phyloP scores from a whole-genome alignment of 495 filamentous ascomycete species.

The Clohesyomyces aquaticus region DNA sequence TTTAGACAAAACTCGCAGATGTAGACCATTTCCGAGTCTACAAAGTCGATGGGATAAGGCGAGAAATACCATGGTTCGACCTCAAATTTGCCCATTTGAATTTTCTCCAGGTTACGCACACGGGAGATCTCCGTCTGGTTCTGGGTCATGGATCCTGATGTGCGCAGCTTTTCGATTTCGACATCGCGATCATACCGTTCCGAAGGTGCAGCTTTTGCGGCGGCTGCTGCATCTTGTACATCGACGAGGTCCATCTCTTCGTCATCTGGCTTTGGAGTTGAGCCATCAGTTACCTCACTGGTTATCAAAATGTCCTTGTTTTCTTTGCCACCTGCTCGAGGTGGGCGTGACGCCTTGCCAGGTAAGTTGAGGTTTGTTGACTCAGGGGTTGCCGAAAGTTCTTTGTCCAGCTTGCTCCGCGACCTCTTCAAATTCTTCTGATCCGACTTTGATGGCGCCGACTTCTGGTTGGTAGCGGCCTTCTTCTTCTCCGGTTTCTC shows the following conservation, averaged over 20 bases:
- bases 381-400: constrained; percentile 63
- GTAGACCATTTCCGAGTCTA: constrained; percentile 84
- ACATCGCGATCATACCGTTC: constrained; percentile 78
- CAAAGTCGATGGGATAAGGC: constrained; percentile 87
- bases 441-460: constrained; percentile 47
- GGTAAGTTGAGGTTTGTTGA: constrained; percentile 53
- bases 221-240: constrained; percentile 62
- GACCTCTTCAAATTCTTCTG: constrained; percentile 60
- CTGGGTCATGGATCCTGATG: constrained; percentile 95
- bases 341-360: constrained; percentile 55
- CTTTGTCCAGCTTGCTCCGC: constrained; percentile 55
- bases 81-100: constrained; percentile 91
- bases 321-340: constrained; percentile 67
- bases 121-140: constrained; percentile 96
- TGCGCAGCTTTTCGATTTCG: constrained; percentile 93
- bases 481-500: constrained; percentile 49
- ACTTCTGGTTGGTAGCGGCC: constrained; percentile 32
- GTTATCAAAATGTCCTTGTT: constrained; percentile 59
- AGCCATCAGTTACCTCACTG: constrained; percentile 49
- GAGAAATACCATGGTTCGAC: constrained; percentile 99
- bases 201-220: constrained; percentile 55
- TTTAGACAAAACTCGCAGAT: constrained; percentile 97
- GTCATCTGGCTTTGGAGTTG: constrained; percentile 62
- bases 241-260: constrained; percentile 66
- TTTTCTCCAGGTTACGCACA: constrained; percentile 86